These are phyloP conservation scores for Trichocomaceae sp. DNA, from an alignment of 2,329 filamentous ascomycete genomes.

Conservation along the genomic window DNA sequence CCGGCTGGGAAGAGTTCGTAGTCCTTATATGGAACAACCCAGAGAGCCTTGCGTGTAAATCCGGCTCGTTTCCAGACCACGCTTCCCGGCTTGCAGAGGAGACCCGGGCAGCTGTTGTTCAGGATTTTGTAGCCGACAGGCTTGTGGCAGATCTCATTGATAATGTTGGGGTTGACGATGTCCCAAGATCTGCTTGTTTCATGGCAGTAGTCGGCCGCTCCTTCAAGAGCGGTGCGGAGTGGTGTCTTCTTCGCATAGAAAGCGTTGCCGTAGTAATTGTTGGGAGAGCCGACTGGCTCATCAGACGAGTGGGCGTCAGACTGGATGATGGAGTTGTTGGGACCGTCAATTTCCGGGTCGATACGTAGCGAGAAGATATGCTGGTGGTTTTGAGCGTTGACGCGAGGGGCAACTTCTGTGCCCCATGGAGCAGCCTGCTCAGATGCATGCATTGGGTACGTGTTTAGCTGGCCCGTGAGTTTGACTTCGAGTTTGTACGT, in stretches of 20 bases:
- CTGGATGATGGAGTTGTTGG: conserved; percentile 76
- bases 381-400: conserved; percentile 94
- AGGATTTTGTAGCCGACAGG: conserved; percentile 84
- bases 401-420: conserved; percentile 80
- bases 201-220: conserved; percentile 73
- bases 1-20: conserved; percentile 56
- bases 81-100: conserved; percentile 73
- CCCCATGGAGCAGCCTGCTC: conserved; percentile 84
- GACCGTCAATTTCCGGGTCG: conserved; percentile 80
- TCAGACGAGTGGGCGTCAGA: conserved; percentile 66
- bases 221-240: conserved; percentile 61
- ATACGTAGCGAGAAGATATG: conserved; percentile 88
- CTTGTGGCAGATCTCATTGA: conserved; percentile 80
- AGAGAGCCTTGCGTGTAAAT: conserved; percentile 78
- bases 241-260: conserved; percentile 82
- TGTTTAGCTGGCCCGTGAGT: conserved; percentile 87
- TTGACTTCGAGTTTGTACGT: conserved; percentile 88
- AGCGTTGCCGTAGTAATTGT: conserved; percentile 84
- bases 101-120: conserved; percentile 68
- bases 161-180: conserved; percentile 71
- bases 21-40: conserved; percentile 57
- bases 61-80: conserved; percentile 85
- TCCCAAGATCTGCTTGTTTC: conserved; percentile 82
- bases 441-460: conserved; percentile 69
- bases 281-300: conserved; percentile 67